Base-by-base conservation (phyloP, 1,284 basidiomycete genomes). In the Takashimella koratensis region DNA sequence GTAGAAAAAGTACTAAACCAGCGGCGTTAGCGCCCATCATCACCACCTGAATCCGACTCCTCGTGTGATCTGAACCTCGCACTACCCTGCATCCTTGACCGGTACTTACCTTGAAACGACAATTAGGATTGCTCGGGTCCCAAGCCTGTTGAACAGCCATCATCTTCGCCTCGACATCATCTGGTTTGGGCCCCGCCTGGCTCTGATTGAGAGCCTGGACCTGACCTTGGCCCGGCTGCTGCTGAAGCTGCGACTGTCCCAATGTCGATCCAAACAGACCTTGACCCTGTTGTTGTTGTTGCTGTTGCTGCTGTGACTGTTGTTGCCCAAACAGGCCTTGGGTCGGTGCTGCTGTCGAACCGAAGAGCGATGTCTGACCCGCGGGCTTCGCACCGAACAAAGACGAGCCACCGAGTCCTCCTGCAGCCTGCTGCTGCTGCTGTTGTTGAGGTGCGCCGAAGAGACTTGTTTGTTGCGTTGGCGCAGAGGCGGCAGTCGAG, bases 1-100 rank as follows among this genome's bases (percentile, higher is more conserved):
- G 72, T 92, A 92, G 68, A 93, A 92, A 64, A 90, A 93, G 63
- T 84, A 85, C 70, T 90, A 70, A n/a, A n/a, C n/a, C n/a, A n/a
- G n/a, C n/a, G n/a, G n/a, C n/a, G n/a, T n/a, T n/a, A n/a, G n/a
- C n/a, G n/a, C n/a, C n/a, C n/a, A n/a, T n/a, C n/a, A n/a, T n/a
- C n/a, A n/a, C n/a, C n/a, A n/a, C n/a, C n/a, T n/a, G n/a, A n/a
- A n/a, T n/a, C n/a, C n/a, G n/a, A n/a, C n/a, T n/a, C n/a, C n/a
- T n/a, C n/a, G n/a, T n/a, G n/a, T n/a, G n/a, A n/a, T n/a, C n/a
- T n/a, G n/a, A n/a, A n/a, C n/a, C n/a, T n/a, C n/a, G n/a, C n/a
- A n/a, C n/a, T n/a, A n/a, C n/a, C n/a, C n/a, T n/a, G n/a, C n/a
- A n/a, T n/a, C n/a, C n/a, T n/a, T n/a, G n/a, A n/a, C n/a, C n/a